Evolutionary conservation across 306 rosid species (phyloP).

Genomic region (Trifolium fragiferum): DNA sequence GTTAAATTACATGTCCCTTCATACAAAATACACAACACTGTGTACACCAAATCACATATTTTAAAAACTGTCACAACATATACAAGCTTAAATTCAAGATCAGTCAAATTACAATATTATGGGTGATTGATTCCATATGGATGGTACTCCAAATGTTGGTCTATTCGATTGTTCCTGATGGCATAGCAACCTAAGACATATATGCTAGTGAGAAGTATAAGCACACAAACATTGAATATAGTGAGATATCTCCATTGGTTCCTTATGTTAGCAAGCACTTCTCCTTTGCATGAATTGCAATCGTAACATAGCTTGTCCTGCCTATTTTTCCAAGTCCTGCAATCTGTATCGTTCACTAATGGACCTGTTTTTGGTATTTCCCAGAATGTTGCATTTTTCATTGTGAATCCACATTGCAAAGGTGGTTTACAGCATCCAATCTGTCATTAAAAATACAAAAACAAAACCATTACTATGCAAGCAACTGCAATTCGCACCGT

Average conservation of each 20-base stretch:
- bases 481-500: neutral
- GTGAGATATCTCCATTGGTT: constrained; percentile 62
- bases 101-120: neutral
- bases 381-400: constrained; percentile 67
- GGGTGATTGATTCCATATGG: neutral
- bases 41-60: neutral
- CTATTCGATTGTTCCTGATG: constrained; percentile 44
- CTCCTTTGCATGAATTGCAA: constrained; percentile 81
- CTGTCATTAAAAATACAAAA: constrained; percentile 36
- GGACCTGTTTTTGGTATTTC: constrained; percentile 52
- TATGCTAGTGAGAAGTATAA: constrained; percentile 44
- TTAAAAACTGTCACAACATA: neutral
- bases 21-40: neutral
- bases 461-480: neutral
- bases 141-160: constrained; percentile 6
- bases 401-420: constrained; percentile 56
- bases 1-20: neutral
- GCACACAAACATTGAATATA: constrained; percentile 52
- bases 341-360: constrained; percentile 48
- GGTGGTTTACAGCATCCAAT: constrained; percentile 89
- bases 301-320: constrained; percentile 40
- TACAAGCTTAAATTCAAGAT: neutral
- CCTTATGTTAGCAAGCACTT: constrained; percentile 63
- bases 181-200: constrained; percentile 74
- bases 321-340: constrained; percentile 60